Evolutionary conservation across 1,284 basidiomycete species (phyloP).

Genomic region (Leucocoprinus gongylophorus): DNA sequence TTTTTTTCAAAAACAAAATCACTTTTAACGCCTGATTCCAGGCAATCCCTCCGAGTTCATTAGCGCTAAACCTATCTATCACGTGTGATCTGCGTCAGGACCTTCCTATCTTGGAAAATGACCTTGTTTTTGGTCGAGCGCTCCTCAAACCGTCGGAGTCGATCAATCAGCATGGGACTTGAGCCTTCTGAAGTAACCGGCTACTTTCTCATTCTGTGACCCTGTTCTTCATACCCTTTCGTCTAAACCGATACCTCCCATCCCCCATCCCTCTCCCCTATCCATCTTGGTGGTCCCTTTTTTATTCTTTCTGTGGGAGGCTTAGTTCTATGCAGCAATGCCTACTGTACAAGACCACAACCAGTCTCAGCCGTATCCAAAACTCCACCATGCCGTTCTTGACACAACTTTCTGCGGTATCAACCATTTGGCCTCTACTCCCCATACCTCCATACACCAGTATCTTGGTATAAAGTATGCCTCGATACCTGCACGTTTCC

Average conservation of each 20-base stretch:
- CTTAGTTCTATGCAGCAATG: slow-evolving; percentile 16
- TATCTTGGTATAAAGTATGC: slow-evolving; percentile 73
- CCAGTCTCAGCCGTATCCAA: slow-evolving; percentile 21
- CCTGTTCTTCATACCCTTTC: slow-evolving; percentile 2
- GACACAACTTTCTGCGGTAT: slow-evolving; percentile 59
- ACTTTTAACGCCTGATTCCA: background rate
- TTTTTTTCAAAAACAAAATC: slow-evolving; percentile 5
- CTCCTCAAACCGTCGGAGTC: slow-evolving; percentile 27
- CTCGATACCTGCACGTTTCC: slow-evolving; percentile 62
- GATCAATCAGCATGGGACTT: slow-evolving; percentile 23
- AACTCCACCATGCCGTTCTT: slow-evolving; percentile 47
- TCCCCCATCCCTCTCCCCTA: slow-evolving; percentile 10
- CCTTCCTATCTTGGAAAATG: slow-evolving; percentile 25
- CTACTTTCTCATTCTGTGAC: slow-evolving; percentile 9
- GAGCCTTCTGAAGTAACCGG: slow-evolving; percentile 13
- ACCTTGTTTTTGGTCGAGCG: slow-evolving; percentile 23
- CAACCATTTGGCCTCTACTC: slow-evolving; percentile 50
- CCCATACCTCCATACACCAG: slow-evolving; percentile 53
- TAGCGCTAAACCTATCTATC: too few species aligned
- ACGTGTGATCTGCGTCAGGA: slow-evolving; percentile 10
- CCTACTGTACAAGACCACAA: slow-evolving; percentile 18
- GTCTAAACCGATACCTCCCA: slow-evolving; percentile 5
- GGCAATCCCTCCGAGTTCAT: too few species aligned
- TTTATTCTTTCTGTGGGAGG: slow-evolving; percentile 1
- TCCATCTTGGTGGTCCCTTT: slow-evolving; percentile 9